Base-by-base conservation (phyloP, 345 rosid genomes). In the Rhizophora mangle region DNA sequence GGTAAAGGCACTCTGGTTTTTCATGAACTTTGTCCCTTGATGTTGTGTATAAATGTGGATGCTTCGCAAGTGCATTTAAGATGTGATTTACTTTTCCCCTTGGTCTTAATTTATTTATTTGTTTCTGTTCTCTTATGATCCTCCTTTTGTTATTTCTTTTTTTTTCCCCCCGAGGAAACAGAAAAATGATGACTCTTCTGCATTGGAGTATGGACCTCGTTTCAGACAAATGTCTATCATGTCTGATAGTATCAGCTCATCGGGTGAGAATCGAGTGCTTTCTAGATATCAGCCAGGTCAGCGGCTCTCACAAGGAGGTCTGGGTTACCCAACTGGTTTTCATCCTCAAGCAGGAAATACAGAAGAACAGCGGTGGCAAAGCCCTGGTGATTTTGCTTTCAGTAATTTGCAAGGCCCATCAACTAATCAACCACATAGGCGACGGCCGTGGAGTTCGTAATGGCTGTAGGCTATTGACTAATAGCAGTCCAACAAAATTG, bases 271-370 rank as follows among this genome's bases (percentile, higher is more conserved):
- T 65, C 79, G 56, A 63, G 82, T 53, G 55, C 58, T 32, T 63
- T 56, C 68, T n/a, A 69, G 76, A 62, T 68, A 78, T 71, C 74
- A 26, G 19, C 81, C 75, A 61, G 51, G 43, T 59, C 83, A 72
- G 63, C 84, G 60, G 62, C 73, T 55, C 32, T 29, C 79, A 5
- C 76, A 54, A 63, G 57, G 72, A 63, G 57, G 72, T 60, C 36
- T n/a, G 11, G 70, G 47, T 61, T 55, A 67, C 62, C 53, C 77
- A 6, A 68, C 61, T 56, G 20, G 29, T 18, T 51, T 59, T 54
- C 67, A 51, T 63, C 68, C 82, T 65, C 78, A 73, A 65, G 49
- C 39, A 5, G 58, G 74, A 58, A 39, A 52, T 18, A 21, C 67
- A 27, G 63, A 27, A 36, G 80, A 81, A 19, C 74, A 68, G 22